These are phyloP conservation scores for Agaricus subrufescens DNA, from an alignment of 768 basidiomycete species.

Conservation along the genomic window DNA sequence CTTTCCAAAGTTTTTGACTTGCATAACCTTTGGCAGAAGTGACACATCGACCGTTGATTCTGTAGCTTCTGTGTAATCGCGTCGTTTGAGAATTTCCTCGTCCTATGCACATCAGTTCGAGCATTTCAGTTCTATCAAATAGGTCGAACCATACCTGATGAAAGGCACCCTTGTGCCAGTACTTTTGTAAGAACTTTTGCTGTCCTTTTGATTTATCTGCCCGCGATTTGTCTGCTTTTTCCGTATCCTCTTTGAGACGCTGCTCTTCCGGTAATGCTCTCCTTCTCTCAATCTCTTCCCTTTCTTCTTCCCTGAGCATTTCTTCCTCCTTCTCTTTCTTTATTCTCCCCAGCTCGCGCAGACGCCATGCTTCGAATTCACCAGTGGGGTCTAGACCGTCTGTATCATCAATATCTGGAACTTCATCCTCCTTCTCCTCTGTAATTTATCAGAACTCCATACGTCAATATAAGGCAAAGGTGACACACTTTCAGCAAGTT, in stretches of 20 bases:
- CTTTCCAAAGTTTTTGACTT: conserved; percentile 93
- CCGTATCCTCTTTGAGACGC: conserved; percentile 87
- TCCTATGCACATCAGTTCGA: conserved; percentile 41
- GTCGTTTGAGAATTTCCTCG: conserved; percentile 75
- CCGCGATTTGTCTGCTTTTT: conserved; percentile 74
- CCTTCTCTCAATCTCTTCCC: conserved; percentile 87
- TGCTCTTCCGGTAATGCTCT: conserved; percentile 93
- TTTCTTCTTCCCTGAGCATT: conserved; percentile 73
- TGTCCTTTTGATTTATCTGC: conserved; percentile 89
- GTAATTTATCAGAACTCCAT: conserved; percentile 2
- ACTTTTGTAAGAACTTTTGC: conserved; percentile 94
- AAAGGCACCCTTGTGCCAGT: conserved; percentile 99
- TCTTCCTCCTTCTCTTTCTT: conserved; percentile 93
- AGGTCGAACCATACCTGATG: conserved; percentile 61
- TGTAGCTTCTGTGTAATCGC: conserved; percentile 88
- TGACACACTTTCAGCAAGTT: conserved; percentile 83
- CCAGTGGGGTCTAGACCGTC: conserved; percentile 85
- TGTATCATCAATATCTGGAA: conserved; percentile 91
- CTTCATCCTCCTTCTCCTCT: conserved; percentile 86
- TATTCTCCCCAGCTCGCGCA: conserved; percentile 90
- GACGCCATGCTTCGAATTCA: conserved; percentile 96
- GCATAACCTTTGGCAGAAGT: conserved; percentile 91
- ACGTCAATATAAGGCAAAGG: not conserved
- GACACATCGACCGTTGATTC: conserved; percentile 86
- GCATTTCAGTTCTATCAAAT: not conserved